Conservation (phyloP, 2,329 filamentous ascomycete genomes). For the Chaetoscypha palmicola region DNA sequence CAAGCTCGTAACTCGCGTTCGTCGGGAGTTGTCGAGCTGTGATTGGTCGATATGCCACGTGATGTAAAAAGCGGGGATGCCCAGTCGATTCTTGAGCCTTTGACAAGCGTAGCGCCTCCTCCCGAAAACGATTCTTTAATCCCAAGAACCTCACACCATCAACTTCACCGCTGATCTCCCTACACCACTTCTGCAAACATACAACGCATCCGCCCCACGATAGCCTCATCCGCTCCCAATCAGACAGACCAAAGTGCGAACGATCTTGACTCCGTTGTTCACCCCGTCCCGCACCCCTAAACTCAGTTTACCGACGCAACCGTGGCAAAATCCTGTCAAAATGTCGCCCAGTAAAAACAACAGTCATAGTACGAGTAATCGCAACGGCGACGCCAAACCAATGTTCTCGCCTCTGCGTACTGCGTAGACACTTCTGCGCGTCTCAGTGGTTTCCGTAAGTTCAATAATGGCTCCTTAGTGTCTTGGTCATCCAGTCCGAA, state of each 20-base stretch:
- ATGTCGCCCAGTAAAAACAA: slow-evolving; percentile 31
- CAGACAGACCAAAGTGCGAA: slow-evolving; percentile 6
- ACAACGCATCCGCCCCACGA: slow-evolving; percentile 10
- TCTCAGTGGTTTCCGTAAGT: slow-evolving; percentile 63
- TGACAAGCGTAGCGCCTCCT: not conserved
- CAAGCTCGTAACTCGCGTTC: too few relatives aligned
- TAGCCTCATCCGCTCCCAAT: slow-evolving; percentile 12
- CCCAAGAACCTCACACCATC: not conserved
- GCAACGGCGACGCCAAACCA: slow-evolving; percentile 59
- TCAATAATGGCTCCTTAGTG: not conserved
- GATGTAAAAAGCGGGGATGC: slow-evolving; percentile 6
- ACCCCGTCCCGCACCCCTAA: slow-evolving; percentile 3
- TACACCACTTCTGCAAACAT: not conserved
- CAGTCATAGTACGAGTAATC: slow-evolving; percentile 62
- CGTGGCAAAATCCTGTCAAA: slow-evolving; percentile 27
- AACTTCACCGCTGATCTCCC: slow-evolving; percentile 11
- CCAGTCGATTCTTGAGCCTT: not conserved
- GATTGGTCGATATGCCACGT: too few relatives aligned
- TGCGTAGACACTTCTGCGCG: slow-evolving; percentile 65
- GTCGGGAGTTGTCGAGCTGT: too few relatives aligned
- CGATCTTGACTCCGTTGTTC: not conserved
- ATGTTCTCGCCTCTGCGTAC: slow-evolving; percentile 89
- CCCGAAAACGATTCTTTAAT: not conserved
- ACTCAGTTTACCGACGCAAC: slow-evolving; percentile 22
- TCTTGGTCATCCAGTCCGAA: too few relatives aligned